phyloP scores from a whole-genome alignment of 73 alveolate species.

The Strombidium stylifer region DNA sequence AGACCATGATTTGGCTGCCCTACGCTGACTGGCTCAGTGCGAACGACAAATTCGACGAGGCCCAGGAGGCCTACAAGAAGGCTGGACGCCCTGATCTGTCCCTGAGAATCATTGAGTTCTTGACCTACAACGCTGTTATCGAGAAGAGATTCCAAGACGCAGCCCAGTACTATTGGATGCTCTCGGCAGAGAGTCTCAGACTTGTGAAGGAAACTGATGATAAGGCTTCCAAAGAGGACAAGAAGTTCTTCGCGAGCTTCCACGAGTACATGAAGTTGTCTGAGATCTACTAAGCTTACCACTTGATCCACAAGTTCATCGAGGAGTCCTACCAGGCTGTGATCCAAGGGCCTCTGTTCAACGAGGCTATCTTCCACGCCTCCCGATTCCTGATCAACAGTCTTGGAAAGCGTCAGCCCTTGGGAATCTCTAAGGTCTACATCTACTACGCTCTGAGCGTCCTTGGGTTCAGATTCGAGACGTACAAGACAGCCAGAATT shows the following conservation, averaged over 20 bases:
- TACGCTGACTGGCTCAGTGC: slow-evolving; percentile 93
- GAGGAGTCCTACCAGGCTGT: slow-evolving; percentile 87
- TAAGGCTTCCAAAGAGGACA: slow-evolving; percentile 66
- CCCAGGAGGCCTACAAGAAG: slow-evolving; percentile 92
- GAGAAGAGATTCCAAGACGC: slow-evolving; percentile 95
- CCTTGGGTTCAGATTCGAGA: slow-evolving; percentile 83
- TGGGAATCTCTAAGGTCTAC: slow-evolving; percentile 69
- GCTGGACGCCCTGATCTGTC: slow-evolving; percentile 91
- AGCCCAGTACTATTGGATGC: slow-evolving; percentile 83
- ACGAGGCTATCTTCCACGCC: slow-evolving; percentile 85
- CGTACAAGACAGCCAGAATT: slow-evolving; percentile 90
- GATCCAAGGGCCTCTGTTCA: slow-evolving; percentile 64
- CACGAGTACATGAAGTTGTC: slow-evolving; percentile 78
- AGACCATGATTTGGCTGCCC: slow-evolving; percentile 83
- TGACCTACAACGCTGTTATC: slow-evolving; percentile 86
- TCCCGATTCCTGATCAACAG: slow-evolving; percentile 78
- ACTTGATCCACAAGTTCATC: slow-evolving; percentile 75
- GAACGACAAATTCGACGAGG: slow-evolving; percentile 95
- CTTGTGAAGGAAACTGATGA: slow-evolving; percentile 69
- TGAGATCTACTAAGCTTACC: slow-evolving; percentile 87
- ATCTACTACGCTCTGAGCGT: slow-evolving; percentile 80
- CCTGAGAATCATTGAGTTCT: slow-evolving; percentile 76
- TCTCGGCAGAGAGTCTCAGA: slow-evolving; percentile 81
- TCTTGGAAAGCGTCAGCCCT: slow-evolving; percentile 48
- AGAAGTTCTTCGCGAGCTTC: slow-evolving; percentile 60